Percentiles rank a stretch among this genome's conserved stretches.
These are phyloP conservation scores for Aspergillus piperis DNA, from an alignment of 2,329 filamentous ascomycete genomes.

Conservation along the genomic window DNA sequence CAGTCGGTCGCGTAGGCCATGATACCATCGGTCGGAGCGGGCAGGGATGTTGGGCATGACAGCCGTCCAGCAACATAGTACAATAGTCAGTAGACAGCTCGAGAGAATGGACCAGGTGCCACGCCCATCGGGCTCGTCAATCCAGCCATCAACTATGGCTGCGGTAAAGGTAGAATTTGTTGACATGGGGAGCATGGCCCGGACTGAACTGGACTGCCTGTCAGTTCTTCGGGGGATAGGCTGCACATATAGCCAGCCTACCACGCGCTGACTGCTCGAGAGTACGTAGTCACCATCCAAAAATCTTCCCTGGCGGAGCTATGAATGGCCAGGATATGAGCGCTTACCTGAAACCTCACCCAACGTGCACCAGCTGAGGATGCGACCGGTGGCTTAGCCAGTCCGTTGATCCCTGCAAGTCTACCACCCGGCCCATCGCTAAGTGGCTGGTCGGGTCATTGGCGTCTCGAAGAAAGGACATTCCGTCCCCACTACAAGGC, in stretches of 20 bases:
- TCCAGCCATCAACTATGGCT: neutral
- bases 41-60: slow-evolving; percentile 2
- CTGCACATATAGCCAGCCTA: neutral
- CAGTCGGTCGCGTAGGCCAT: slow-evolving; percentile 2
- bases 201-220: neutral
- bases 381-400: neutral
- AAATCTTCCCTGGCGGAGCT: no score
- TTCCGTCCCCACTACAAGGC: no score
- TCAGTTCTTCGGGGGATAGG: neutral
- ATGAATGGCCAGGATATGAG: neutral
- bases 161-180: neutral
- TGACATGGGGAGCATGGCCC: neutral
- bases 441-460: neutral
- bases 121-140: neutral
- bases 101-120: slow-evolving; percentile 1
- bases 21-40: neutral
- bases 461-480: neutral
- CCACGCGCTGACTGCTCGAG: neutral
- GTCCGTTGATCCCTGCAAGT: neutral
- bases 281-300: neutral
- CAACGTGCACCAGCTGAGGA: neutral
- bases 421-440: neutral
- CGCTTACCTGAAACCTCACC: neutral
- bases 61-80: slow-evolving; percentile 1
- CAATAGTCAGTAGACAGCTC: neutral